Conservation (phyloP, 2,329 filamentous ascomycete species). For the Penicillium olsonii region DNA sequence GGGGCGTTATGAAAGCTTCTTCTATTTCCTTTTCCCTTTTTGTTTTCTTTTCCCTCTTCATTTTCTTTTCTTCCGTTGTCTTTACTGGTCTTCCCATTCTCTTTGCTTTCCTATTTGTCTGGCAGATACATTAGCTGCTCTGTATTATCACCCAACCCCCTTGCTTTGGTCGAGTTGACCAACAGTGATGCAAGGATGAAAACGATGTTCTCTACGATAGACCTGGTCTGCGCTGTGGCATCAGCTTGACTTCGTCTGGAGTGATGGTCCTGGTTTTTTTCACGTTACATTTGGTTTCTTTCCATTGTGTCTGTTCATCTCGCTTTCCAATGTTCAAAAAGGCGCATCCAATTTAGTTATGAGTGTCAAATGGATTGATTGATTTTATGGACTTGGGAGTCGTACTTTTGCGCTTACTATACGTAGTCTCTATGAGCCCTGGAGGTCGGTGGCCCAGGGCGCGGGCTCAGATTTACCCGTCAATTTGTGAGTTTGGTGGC, state of each 20-base stretch:
- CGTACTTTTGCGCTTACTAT: too few relatives aligned
- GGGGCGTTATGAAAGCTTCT: too few relatives aligned
- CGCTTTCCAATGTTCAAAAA: slow-evolving; percentile 7
- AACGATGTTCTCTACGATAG: slow-evolving; percentile 3
- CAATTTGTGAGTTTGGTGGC: too few relatives aligned
- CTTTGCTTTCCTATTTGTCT: slow-evolving; percentile 9
- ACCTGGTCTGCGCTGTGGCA: slow-evolving; percentile 2
- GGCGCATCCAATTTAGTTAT: slow-evolving; percentile 8
- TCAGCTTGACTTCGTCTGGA: not conserved
- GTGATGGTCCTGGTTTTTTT: not conserved
- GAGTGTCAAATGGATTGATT: slow-evolving; percentile 9
- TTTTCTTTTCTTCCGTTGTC: slow-evolving; percentile 1
- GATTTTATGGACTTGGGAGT: not conserved
- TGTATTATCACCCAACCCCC: slow-evolving; percentile 29
- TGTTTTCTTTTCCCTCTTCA: slow-evolving; percentile 1
- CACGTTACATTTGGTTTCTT: not conserved
- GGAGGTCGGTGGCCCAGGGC: too few relatives aligned
- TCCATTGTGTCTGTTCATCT: not conserved
- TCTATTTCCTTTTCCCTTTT: not conserved
- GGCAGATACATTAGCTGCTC: slow-evolving; percentile 18
- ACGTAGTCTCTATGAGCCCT: too few relatives aligned
- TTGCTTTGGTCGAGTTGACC: slow-evolving; percentile 5
- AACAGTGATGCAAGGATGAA: slow-evolving; percentile 1
- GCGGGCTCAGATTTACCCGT: too few relatives aligned
- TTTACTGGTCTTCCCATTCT: slow-evolving; percentile 5